These are phyloP conservation scores for Erodium maritimum DNA, from an alignment of 345 rosid species.

Conservation along the genomic window DNA sequence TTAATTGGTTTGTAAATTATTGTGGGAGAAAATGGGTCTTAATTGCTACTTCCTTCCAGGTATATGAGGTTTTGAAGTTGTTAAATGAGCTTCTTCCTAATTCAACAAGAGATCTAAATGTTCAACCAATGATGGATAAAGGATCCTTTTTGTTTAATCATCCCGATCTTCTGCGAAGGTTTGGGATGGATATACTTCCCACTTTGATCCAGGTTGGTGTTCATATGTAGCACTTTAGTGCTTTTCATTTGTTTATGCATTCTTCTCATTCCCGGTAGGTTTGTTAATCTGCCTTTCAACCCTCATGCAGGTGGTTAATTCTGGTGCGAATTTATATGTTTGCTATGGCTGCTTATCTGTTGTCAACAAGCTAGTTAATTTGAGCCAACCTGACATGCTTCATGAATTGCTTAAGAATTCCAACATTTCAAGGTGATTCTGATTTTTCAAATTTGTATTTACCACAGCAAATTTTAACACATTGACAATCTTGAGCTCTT, in stretches of 20 bases:
- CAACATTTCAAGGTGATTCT: conserved; percentile 68
- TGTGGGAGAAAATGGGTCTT: not conserved
- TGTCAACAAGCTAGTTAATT: conserved; percentile 49
- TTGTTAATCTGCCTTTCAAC: conserved; percentile 8
- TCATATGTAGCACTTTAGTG: not conserved
- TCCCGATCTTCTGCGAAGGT: conserved; percentile 45
- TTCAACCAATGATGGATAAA: conserved; percentile 44
- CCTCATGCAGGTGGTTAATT: conserved; percentile 57
- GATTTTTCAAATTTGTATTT: conserved; percentile 4
- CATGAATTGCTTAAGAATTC: conserved; percentile 44
- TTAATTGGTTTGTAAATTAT: not conserved
- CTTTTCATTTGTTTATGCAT: too few species aligned
- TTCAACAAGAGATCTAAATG: conserved; percentile 23
- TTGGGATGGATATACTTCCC: conserved; percentile 62
- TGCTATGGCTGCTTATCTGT: conserved; percentile 76
- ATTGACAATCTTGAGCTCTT: conserved; percentile 12
- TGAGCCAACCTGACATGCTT: conserved; percentile 59
- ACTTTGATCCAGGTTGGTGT: conserved; percentile 60
- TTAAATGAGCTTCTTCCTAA: conserved; percentile 73
- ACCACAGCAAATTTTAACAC: not conserved
- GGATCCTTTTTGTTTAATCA: conserved; percentile 46
- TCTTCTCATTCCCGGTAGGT: not conserved
- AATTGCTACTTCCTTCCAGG: conserved; percentile 25
- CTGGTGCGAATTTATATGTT: conserved; percentile 69
- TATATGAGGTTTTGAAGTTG: conserved; percentile 85